Evolutionary conservation across 2,329 filamentous ascomycete species (phyloP), one percentile per base, ranked within the genome.

Genomic region (Talaromyces sp.): DNA sequence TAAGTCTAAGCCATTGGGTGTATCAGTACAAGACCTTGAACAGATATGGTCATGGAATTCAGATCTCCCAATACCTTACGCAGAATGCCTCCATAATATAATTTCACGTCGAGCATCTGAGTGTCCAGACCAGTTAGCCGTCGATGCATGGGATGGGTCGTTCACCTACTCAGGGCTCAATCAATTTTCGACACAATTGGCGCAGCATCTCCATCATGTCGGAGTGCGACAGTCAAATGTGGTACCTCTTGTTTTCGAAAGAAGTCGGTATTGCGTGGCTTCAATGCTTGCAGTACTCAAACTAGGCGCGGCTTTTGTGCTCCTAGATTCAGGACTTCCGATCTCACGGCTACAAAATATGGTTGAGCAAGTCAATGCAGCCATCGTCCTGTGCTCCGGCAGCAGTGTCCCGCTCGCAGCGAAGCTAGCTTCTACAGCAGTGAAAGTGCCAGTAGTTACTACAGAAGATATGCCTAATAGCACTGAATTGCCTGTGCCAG

Each of bases 81-180:
- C 41, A 8, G 41, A 45, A 45, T 45, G 41, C 41, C 41, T 45
- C 41, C 41, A 45, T 5, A 45, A 45, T 45, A 45, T 9, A 45
- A 45, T 45, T 45, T 3, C 41, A 45, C 41, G 3, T 45, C 41
- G 41, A 45, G 41, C 41, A 45, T 45, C 41, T 45, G 41, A 45
- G 41, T 45, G 41, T 45, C 72, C 74, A 1, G 67, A 73, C 47
- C 50, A 69, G 5, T 45, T 69, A 19, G 76, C 76, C 11, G 66
- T 78, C 16, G 58, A 58, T 10, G 70, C 73, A 19, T 73, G 72
- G 72, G 76, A 78, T 67, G 73, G 73, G 3, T 69, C 62, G 16
- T 66, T 77, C 7, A 75, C 73, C 3, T 78, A 78, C 61, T 67
- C 66, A 14, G 71, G 76, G 50, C 68, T 78, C 27, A 68, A 77